Conservation (phyloP, 2,329 filamentous ascomycete genomes). For the Pseudocercospora fuligena region DNA sequence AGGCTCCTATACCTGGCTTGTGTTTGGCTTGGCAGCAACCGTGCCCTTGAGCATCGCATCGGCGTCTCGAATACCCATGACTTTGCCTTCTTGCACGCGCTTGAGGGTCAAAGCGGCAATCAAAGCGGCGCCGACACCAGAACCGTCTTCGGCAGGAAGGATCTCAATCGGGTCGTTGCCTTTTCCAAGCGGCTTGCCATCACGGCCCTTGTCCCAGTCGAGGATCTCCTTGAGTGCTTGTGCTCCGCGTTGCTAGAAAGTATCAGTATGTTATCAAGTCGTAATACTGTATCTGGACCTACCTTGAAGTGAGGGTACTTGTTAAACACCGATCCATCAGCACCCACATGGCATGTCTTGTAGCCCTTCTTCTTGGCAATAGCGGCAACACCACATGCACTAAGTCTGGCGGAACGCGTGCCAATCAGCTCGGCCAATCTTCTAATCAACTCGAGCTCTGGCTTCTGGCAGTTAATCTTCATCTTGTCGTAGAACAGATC, state of each 20-base stretch:
- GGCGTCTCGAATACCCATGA: constrained; percentile 61
- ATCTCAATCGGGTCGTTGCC: constrained; percentile 79
- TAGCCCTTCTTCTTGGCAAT: constrained; percentile 97
- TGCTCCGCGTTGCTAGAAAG: constrained; percentile 69
- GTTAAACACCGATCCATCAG: constrained; percentile 97
- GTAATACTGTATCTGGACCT: not conserved
- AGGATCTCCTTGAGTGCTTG: constrained; percentile 91
- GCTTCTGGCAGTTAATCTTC: constrained; percentile 68
- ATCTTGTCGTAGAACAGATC: constrained; percentile 82
- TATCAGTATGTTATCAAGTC: constrained; percentile 18
- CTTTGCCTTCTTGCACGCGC: constrained; percentile 63
- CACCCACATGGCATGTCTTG: constrained; percentile 86
- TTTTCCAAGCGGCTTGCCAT: constrained; percentile 65
- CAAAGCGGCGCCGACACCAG: constrained; percentile 92
- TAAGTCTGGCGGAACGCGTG: constrained; percentile 89
- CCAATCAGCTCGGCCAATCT: constrained; percentile 92
- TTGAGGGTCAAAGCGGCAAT: constrained; percentile 78
- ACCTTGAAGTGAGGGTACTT: constrained; percentile 98
- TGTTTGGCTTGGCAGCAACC: constrained; percentile 33
- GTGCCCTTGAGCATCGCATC: constrained; percentile 48
- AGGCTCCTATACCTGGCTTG: constrained; percentile 23
- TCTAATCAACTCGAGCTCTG: constrained; percentile 87
- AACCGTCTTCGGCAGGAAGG: constrained; percentile 89
- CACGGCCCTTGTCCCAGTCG: constrained; percentile 80
- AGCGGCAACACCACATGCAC: constrained; percentile 90